These are phyloP conservation scores for Lichtheimia corymbifera DNA, from an alignment of 371 early-diverging fungal genomes.

Conservation along the genomic window DNA sequence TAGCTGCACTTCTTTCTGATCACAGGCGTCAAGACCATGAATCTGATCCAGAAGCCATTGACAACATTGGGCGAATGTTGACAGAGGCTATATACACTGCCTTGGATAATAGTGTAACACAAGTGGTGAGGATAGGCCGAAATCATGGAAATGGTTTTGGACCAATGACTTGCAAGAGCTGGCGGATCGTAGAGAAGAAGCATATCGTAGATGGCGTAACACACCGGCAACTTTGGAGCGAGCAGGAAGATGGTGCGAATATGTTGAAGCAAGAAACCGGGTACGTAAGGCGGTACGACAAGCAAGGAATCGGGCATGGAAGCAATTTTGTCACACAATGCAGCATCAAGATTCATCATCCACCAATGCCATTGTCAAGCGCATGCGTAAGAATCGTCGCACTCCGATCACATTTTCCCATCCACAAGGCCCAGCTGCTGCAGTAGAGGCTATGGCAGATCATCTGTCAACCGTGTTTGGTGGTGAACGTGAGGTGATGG, in stretches of 20 bases:
- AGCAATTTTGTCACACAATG: conserved; percentile 12
- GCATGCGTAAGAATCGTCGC: background rate
- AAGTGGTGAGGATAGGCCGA: background rate
- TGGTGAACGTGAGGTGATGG: background rate
- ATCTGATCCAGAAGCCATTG: background rate
- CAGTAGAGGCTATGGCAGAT: background rate
- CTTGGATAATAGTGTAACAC: conserved; percentile 9
- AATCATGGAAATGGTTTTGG: conserved; percentile 14
- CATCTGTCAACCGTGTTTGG: conserved; percentile 8
- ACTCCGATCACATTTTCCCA: background rate
- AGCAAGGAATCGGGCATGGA: background rate
- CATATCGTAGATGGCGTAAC: conserved; percentile 14
- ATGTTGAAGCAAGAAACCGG: background rate
- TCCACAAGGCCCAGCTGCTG: conserved; percentile 3
- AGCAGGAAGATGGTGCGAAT: background rate
- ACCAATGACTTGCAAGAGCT: background rate
- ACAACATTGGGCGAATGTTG: background rate
- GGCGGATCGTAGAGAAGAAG: background rate
- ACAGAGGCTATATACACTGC: conserved; percentile 2
- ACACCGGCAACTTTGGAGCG: conserved; percentile 4
- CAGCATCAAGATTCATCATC: background rate
- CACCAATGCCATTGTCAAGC: conserved; percentile 6
- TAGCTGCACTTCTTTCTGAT: background rate
- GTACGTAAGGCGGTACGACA: background rate
- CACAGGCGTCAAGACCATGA: background rate